phyloP scores from a whole-genome alignment of 345 rosid species.

The Melaleuca alternifolia region DNA sequence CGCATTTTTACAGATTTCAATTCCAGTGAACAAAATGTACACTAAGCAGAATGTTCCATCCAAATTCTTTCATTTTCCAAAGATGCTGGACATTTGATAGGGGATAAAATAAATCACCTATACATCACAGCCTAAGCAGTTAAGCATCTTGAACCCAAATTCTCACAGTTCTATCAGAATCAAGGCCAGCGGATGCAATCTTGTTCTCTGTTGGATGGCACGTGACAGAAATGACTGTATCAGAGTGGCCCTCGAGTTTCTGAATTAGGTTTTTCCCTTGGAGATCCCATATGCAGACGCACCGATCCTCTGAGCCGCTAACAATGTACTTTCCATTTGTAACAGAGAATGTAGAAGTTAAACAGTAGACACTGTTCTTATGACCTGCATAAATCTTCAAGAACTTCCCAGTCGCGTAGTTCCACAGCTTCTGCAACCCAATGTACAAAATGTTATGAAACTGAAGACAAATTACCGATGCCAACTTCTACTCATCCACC shows the following conservation, averaged over 20 bases:
- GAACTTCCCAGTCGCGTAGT: constrained; percentile 83
- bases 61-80: not conserved
- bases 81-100: not conserved
- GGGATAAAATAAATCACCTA: not conserved
- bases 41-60: not conserved
- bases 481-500: not conserved
- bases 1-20: not conserved
- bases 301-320: constrained; percentile 89
- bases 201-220: constrained; percentile 72
- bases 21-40: not conserved
- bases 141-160: constrained; percentile 69
- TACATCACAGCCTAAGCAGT: not conserved
- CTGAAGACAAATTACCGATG: not conserved
- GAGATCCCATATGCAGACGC: constrained; percentile 91
- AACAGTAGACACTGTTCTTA: constrained; percentile 61
- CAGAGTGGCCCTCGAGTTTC: constrained; percentile 79
- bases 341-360: constrained; percentile 90
- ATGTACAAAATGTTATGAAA: not conserved
- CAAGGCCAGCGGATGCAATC: constrained; percentile 84
- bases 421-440: constrained; percentile 65
- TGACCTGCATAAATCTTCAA: constrained; percentile 80
- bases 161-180: constrained; percentile 62
- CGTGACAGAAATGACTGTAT: constrained; percentile 71
- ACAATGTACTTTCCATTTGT: constrained; percentile 91
- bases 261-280: constrained; percentile 76